phyloP scores from a whole-genome alignment of 164 flowering plant genomes.

The Stephania japonica region DNA sequence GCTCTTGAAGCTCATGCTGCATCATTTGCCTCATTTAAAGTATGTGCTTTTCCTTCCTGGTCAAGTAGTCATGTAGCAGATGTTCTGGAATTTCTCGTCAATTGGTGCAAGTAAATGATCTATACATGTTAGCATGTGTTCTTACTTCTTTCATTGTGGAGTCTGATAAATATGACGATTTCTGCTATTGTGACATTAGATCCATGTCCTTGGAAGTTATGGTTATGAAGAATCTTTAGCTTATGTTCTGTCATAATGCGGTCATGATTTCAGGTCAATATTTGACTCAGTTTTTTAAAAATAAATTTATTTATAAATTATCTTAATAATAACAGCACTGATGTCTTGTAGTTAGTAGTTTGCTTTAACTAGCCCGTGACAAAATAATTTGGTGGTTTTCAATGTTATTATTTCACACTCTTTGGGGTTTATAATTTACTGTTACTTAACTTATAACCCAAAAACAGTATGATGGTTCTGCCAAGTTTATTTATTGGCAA shows the following conservation, averaged over 20 bases:
- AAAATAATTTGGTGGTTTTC: not conserved
- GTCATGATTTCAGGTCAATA: no score
- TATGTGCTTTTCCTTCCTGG: constrained; percentile 16
- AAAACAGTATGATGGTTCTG: not conserved
- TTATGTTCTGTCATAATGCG: no score
- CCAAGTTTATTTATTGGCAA: not conserved
- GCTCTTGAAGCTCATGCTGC: constrained; percentile 99
- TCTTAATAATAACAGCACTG: not conserved
- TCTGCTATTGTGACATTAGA: no score
- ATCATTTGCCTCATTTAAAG: constrained; percentile 81
- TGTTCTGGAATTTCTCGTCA: not conserved
- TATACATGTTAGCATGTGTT: not conserved
- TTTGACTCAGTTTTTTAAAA: no score
- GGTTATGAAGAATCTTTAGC: no score
- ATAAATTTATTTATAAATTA: no score
- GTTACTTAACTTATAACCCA: no score
- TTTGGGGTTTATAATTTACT: no score
- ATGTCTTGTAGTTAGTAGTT: not conserved
- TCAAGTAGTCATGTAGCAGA: not conserved
- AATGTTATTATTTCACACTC: no score
- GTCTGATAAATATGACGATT: not conserved
- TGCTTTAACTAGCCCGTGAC: not conserved
- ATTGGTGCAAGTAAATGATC: not conserved
- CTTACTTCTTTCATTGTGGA: not conserved
- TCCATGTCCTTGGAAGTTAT: no score